Evolutionary conservation across 2,329 filamentous ascomycete genomes (phyloP).

Genomic region (Tolypocladium nubicola): DNA sequence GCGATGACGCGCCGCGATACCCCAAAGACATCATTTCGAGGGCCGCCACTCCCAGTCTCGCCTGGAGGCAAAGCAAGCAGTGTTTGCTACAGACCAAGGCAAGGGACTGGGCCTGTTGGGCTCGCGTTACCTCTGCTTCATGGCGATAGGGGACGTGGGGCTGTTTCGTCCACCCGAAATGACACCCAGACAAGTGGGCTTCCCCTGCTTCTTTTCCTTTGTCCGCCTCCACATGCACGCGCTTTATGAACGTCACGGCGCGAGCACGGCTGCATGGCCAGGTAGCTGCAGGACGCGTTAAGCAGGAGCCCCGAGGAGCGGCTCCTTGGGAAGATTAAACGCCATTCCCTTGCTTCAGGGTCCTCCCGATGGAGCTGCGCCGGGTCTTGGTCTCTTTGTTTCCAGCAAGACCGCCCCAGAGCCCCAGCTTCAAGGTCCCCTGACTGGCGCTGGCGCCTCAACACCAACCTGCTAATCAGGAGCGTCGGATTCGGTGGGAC

Average conservation of each 20-base stretch:
- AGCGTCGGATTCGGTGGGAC: not conserved
- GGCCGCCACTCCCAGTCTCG: not conserved
- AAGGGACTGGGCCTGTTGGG: not conserved
- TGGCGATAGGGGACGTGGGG: not conserved
- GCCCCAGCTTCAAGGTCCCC: not conserved
- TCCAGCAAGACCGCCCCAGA: not conserved
- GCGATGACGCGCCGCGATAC: not conserved
- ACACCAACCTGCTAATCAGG: not conserved
- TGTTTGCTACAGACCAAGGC: not conserved
- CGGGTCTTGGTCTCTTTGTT: not conserved
- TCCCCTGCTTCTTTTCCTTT: not conserved
- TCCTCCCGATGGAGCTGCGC: not conserved
- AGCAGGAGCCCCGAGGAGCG: not conserved
- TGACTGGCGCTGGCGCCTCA: not conserved
- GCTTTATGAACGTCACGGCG: not conserved
- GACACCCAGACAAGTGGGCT: not conserved
- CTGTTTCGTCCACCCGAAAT: slow-evolving; percentile 3
- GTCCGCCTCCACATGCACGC: not conserved
- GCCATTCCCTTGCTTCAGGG: not conserved
- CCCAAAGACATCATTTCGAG: not conserved
- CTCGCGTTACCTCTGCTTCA: not conserved
- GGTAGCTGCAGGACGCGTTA: not conserved
- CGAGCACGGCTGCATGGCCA: not conserved
- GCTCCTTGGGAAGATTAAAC: not conserved
- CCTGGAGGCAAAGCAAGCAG: not conserved